Percentiles rank a stretch among this genome's conserved stretches.
phyloP scores from a whole-genome alignment of 805 yeast genomes.

The Wickerhamiella azymoides region DNA sequence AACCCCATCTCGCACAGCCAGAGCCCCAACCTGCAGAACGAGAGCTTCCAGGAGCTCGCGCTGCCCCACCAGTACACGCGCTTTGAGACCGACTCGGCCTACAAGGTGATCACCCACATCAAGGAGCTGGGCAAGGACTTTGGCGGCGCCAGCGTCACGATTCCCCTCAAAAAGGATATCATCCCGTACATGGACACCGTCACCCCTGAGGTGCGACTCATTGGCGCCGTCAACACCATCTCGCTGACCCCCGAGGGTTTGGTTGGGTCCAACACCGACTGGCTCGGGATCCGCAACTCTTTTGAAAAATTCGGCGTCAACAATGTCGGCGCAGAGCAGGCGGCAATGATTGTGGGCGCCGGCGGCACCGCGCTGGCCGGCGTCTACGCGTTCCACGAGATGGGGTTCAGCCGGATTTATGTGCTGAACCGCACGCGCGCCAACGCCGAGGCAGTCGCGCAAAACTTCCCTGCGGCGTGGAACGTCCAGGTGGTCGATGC shows the following conservation, averaged over 20 bases:
- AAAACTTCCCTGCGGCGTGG: conserved; percentile 45
- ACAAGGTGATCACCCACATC: conserved; percentile 39
- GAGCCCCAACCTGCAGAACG: conserved; percentile 76
- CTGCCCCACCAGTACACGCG: conserved; percentile 59
- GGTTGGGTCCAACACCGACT: conserved; percentile 87
- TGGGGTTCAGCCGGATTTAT: conserved; percentile 69
- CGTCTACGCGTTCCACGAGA: conserved; percentile 59
- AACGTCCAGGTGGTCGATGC: conserved; percentile 48
- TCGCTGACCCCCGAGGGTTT: conserved; percentile 40
- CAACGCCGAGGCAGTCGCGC: conserved; percentile 45
- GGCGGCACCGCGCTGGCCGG: conserved; percentile 98
- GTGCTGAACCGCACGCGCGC: conserved; percentile 66
- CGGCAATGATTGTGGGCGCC: conserved; percentile 83
- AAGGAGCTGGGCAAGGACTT: conserved; percentile 35
- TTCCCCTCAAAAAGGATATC: conserved; percentile 79
- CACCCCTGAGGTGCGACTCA: conserved; percentile 60
- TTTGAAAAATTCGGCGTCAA: conserved; percentile 47
- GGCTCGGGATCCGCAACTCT: conserved; percentile 74
- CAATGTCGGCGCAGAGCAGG: conserved; percentile 23
- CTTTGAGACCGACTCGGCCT: conserved; percentile 54
- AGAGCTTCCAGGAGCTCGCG: conserved; percentile 61
- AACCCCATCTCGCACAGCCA: conserved; percentile 73
- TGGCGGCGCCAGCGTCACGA: conserved; percentile 94
- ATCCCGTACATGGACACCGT: conserved; percentile 51
- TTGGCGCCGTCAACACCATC: conserved; percentile 92